Base-by-base conservation (phyloP, 306 rosid genomes). In the Prunus mume region DNA sequence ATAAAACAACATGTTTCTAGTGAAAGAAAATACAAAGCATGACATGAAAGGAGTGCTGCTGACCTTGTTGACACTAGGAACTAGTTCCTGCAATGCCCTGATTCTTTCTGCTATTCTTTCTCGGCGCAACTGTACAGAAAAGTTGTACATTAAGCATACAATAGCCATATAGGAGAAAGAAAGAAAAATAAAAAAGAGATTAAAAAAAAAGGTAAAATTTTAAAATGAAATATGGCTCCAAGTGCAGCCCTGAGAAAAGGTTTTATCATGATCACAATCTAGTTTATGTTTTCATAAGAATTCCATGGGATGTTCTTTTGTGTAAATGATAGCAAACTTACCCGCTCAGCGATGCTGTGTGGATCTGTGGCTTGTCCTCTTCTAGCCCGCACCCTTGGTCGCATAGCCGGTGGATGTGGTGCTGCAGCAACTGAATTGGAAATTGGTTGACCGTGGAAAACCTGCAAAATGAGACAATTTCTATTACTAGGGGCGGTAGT, bases 351-450 rank as follows among this genome's bases (percentile, higher is more conserved):
- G 69, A 92, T 95, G 88, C 99, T 95, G 79, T 95, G 99, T 69
- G 99, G 98, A 88, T 95, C 99, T 17, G 99, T 95, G 72, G 99
- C 99, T 80, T 95, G 99, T 72, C 99, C 99, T 83, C 99, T 87
- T 86, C 97, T 87, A 60, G 99, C 97, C 62, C 99, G 89, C 72
- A 95, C 91, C 85, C 99, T 89, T 17, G 97, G 99, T 57, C 97
- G 97, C 99, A 92, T 91, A 62, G 90, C 78, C 5, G 99, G 97
- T 20, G 96, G 97, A 80, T 91, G 93, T 3, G 96, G 92, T 24
- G 93, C 92, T 77, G 85, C 24, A 50, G 89, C 86, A 77, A 90
- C 72, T 28, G 89, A 75, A 72, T 76, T 85, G 14, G 93, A 76
- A 81, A 95, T 89, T 6, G 91, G 93, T 71, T 88, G 97, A 63